phyloP scores from a whole-genome alignment of 2,329 filamentous ascomycete genomes.

The Zymoseptoria passerinii region DNA sequence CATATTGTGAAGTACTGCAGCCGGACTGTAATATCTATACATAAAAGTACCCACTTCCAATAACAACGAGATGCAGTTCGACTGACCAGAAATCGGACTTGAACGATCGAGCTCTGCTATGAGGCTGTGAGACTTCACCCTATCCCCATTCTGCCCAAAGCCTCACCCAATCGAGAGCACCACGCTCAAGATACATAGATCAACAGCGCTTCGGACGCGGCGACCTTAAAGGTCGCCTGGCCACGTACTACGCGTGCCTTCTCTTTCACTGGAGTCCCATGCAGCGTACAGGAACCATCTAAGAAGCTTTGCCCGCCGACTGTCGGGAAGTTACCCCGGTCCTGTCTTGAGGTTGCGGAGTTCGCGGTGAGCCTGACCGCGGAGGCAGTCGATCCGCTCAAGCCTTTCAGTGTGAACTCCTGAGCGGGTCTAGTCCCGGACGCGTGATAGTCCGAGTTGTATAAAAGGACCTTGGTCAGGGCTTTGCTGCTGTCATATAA shows the following conservation, averaged over 20 bases:
- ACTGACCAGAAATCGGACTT: too few relatives aligned
- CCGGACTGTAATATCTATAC: too few relatives aligned
- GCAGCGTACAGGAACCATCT: neutral
- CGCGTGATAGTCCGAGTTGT: slow-evolving; percentile 10
- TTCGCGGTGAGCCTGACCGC: slow-evolving; percentile 2
- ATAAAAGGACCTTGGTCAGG: slow-evolving; percentile 5
- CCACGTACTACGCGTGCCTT: neutral
- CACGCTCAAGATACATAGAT: neutral
- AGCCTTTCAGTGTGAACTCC: neutral
- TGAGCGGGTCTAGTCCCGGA: neutral
- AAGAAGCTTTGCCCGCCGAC: slow-evolving; percentile 3
- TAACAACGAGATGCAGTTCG: too few relatives aligned
- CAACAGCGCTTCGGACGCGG: slow-evolving; percentile 3
- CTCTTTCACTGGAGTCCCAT: neutral
- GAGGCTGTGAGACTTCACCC: too few relatives aligned
- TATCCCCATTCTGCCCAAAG: too few relatives aligned
- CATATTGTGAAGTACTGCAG: too few relatives aligned
- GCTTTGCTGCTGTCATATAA: neutral
- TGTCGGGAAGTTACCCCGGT: neutral
- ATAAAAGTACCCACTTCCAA: too few relatives aligned
- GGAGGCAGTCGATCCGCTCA: neutral
- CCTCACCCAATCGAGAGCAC: too few relatives aligned
- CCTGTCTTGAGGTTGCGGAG: slow-evolving; percentile 1
- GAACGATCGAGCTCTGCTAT: too few relatives aligned
- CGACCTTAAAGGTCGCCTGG: neutral